Evolutionary conservation across 768 basidiomycete genomes (phyloP).

Genomic region (Mycena kentingensis): DNA sequence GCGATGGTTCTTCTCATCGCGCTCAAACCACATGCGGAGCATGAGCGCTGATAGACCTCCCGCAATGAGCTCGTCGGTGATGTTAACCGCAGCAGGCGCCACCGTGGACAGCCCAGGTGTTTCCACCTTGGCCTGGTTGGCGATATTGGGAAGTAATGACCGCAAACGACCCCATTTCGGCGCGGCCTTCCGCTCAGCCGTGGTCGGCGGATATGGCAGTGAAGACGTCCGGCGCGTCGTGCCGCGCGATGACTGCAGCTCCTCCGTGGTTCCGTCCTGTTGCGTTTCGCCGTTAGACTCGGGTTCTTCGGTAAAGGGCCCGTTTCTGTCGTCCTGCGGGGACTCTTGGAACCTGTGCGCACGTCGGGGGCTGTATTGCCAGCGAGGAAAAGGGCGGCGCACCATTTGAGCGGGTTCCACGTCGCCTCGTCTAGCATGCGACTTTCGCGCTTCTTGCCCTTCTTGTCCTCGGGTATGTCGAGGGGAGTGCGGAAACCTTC

Average conservation of each 20-base stretch:
- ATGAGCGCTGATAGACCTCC: constrained; percentile 80
- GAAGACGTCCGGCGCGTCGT: constrained; percentile 18
- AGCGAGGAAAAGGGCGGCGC: too few relatives aligned
- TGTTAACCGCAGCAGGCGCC: constrained; percentile 60
- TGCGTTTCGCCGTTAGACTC: constrained; percentile 3
- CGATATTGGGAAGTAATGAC: constrained; percentile 62
- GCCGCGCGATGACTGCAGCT: constrained; percentile 3
- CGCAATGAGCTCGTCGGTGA: constrained; percentile 79
- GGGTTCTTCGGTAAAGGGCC: constrained; percentile 20
- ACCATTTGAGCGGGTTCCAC: constrained; percentile 59
- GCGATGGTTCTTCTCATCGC: constrained; percentile 82
- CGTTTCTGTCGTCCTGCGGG: constrained; percentile 47
- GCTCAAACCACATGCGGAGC: constrained; percentile 82
- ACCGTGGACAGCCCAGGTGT: constrained; percentile 51
- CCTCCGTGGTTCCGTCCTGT: constrained; percentile 7
- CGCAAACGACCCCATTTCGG: constrained; percentile 67
- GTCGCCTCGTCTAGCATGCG: constrained; percentile 49
- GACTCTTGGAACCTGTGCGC: constrained; percentile 57
- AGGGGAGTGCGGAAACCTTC: constrained; percentile 30
- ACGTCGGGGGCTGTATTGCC: too few relatives aligned
- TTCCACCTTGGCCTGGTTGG: constrained; percentile 34
- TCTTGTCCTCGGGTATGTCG: constrained; percentile 46
- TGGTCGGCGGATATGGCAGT: constrained; percentile 31
- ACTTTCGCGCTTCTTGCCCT: constrained; percentile 55
- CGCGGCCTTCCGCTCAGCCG: constrained; percentile 26